Percentiles rank a stretch among this genome's conserved stretches.
Conservation (phyloP, 768 basidiomycete species). For the Vararia minispora region DNA sequence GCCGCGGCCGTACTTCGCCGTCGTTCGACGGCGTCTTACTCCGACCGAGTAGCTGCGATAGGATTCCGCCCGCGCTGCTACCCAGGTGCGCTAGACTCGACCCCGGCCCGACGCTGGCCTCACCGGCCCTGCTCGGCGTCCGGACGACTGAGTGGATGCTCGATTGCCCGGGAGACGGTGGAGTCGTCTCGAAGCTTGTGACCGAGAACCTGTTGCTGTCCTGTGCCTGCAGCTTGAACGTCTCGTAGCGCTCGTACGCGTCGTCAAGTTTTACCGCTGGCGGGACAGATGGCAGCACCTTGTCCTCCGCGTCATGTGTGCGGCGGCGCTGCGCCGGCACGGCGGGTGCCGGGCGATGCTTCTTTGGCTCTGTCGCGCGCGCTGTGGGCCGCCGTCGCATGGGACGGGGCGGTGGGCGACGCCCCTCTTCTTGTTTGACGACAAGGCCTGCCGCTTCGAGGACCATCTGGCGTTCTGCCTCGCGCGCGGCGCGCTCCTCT, state of each 20-base stretch:
- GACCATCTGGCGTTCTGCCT: constrained; percentile 67
- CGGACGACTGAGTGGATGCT: not conserved
- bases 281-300: constrained; percentile 40
- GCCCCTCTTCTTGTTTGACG: constrained; percentile 48
- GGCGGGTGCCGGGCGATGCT: constrained; percentile 40
- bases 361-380: constrained; percentile 22
- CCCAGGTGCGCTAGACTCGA: not conserved
- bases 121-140: constrained; percentile 20
- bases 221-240: constrained; percentile 49
- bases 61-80: too few relatives aligned
- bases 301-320: constrained; percentile 29
- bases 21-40: constrained; percentile 42
- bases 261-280: constrained; percentile 46
- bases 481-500: constrained; percentile 44
- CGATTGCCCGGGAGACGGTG: constrained; percentile 17
- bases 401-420: constrained; percentile 28
- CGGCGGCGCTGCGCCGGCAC: constrained; percentile 27
- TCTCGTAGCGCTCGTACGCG: constrained; percentile 83
- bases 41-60: constrained; percentile 52
- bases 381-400: constrained; percentile 7
- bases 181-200: constrained; percentile 42
- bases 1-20: constrained; percentile 29
- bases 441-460: constrained; percentile 85
- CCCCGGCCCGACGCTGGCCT: constrained; percentile 21
- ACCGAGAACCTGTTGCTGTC: constrained; percentile 47